Conservation (phyloP, 495 filamentous ascomycete genomes). For the Tuber magnatum region DNA sequence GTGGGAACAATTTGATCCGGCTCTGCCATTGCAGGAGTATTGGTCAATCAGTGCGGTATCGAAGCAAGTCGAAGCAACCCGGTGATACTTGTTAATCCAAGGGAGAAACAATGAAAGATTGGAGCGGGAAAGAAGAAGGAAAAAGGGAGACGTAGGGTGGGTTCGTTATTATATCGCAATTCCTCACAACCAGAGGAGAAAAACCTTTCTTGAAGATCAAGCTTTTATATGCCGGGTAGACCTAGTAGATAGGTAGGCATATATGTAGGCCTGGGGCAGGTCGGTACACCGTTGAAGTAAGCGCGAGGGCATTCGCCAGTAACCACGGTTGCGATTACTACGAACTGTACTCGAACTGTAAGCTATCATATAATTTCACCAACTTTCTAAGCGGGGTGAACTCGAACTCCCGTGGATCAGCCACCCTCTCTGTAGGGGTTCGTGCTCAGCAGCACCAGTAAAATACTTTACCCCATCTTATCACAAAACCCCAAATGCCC, state of each 20-base stretch:
- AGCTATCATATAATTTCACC: background rate
- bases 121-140: background rate
- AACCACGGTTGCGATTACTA: background rate
- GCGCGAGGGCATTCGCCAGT: background rate
- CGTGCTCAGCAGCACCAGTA: background rate
- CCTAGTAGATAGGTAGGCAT: background rate
- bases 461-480: background rate
- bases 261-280: background rate
- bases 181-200: background rate
- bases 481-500: background rate
- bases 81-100: background rate
- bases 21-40: conserved; percentile 15
- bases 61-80: background rate
- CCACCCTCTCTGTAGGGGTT: background rate
- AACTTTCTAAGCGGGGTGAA: background rate
- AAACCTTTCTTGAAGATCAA: background rate
- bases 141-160: background rate
- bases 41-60: background rate
- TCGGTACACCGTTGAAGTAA: background rate
- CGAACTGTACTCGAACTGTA: background rate
- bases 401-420: background rate
- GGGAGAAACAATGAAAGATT: background rate
- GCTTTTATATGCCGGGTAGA: background rate
- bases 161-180: background rate
- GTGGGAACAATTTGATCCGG: conserved; percentile 52